These are phyloP conservation scores for Leptographium galeiforme DNA, from an alignment of 2,329 filamentous ascomycete genomes.

Conservation along the genomic window DNA sequence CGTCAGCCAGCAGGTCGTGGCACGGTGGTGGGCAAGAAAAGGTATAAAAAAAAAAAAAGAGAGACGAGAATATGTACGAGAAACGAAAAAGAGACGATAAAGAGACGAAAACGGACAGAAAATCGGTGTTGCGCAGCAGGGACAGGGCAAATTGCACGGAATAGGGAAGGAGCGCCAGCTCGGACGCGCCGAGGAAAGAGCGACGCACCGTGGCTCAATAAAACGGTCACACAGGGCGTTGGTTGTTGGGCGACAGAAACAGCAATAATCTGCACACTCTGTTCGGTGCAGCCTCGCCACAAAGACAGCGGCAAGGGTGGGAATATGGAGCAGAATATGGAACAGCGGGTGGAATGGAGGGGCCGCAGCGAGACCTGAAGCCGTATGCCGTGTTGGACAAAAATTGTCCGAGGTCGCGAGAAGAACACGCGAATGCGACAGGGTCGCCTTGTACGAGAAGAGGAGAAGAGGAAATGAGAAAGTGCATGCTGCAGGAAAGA, in stretches of 20 bases:
- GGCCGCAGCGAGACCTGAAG: neutral
- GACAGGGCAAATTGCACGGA: no score
- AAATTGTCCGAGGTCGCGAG: neutral
- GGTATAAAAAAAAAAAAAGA: neutral
- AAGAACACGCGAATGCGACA: neutral
- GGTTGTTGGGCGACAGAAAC: no score
- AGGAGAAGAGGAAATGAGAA: neutral
- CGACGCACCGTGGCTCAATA: neutral
- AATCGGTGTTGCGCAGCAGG: no score
- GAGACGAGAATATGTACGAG: neutral
- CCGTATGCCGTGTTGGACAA: no score
- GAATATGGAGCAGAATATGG: neutral
- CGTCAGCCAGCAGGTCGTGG: neutral
- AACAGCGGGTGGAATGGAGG: neutral
- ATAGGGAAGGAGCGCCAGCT: neutral
- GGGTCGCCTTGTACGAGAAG: neutral
- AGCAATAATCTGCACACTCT: no score
- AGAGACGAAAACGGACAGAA: neutral
- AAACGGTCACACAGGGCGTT: neutral
- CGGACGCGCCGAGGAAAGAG: neutral
- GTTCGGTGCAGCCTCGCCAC: neutral
- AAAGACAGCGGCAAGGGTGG: no score
- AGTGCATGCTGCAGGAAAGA: no score
- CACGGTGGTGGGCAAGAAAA: neutral
- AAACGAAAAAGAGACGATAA: no score